These are phyloP conservation scores for Xylariaceae sp. DNA, from an alignment of 2,329 filamentous ascomycete genomes.

Conservation along the genomic window DNA sequence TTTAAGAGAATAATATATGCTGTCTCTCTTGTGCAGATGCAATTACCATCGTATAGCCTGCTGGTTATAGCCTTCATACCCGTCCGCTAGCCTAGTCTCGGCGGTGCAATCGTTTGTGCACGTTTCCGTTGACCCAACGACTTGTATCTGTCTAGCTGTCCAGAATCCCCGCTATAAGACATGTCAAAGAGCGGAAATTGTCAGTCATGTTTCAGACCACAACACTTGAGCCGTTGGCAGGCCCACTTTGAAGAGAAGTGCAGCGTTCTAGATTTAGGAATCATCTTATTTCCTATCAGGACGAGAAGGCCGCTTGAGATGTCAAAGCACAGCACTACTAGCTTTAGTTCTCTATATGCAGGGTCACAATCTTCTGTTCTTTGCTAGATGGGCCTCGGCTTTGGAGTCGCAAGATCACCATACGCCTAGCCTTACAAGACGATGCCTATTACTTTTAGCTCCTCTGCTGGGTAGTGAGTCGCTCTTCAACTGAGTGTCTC, in stretches of 20 bases:
- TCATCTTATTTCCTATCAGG: conserved; percentile 10
- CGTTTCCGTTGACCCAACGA: conserved; percentile 45
- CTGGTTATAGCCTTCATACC: conserved; percentile 21
- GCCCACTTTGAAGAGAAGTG: conserved; percentile 24
- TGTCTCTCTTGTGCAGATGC: conserved; percentile 42
- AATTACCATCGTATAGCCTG: conserved; percentile 36
- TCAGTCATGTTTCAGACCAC: conserved; percentile 36
- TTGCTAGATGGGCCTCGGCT: neutral
- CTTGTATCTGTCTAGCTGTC: conserved; percentile 39
- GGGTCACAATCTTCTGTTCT: neutral
- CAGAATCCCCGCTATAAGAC: conserved; percentile 36
- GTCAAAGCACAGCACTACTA: neutral
- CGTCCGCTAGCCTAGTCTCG: conserved; percentile 30
- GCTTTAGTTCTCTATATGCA: neutral
- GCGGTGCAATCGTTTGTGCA: conserved; percentile 46
- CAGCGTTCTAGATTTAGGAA: conserved; percentile 6
- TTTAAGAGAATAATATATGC: conserved; percentile 27
- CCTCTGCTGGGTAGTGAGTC: neutral
- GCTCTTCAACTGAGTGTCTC: conserved; percentile 2
- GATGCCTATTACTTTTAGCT: neutral
- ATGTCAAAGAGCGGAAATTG: conserved; percentile 32
- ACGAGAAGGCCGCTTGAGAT: neutral
- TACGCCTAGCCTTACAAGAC: neutral
- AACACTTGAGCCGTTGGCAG: conserved; percentile 28
- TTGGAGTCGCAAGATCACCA: neutral